Evolutionary conservation across 2,329 filamentous ascomycete genomes (phyloP), one percentile per base, ranked within the genome.

Genomic region (Gremmenia infestans): DNA sequence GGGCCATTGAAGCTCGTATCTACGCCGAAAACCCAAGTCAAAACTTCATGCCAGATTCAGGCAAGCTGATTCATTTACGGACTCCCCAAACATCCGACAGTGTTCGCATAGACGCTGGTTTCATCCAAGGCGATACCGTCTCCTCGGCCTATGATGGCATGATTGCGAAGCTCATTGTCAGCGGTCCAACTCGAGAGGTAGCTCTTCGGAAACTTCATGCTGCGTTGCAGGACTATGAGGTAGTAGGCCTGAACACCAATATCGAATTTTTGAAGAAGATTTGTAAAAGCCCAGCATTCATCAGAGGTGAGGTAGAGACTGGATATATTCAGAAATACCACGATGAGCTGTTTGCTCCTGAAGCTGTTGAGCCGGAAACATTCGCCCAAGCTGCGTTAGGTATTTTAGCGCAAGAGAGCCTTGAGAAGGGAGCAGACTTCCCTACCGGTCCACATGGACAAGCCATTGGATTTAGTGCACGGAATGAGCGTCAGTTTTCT

Each of bases 71-170:
- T 5, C 90, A 97, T 70, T 82, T 97, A 11, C 81, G 83, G 36
- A 91, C 89, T 1, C 92, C 93, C 0, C 71, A 76, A 49, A 75
- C 81, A 5, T 81, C 83, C 39, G 80, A 87, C 0, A 88, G 91
- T 60, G 82, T 97, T 35, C 86, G 94, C 42, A 91, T 99, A 62
- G 94, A 99, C 68, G 91, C 92, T 47, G 94, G 94, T 1, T 97
- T 97, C 70, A 83, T 92, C 28, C 81, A 91, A 63, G 94, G 94
- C 25, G 93, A 96, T 70, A 90, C 91, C 60, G 89, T 99, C 2
- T 95, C 92, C 0, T 90, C 93, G 56, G 89, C 94, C 53, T 99
- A 99, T 72, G 94, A 99, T 65, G 94, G 94, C 28, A 99, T 99
- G 94, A 96, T 99, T 63, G 90, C 94, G 46, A 99, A 99, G 74